phyloP scores from a whole-genome alignment of 2,329 filamentous ascomycete species.

The Anthostomella pinea region DNA sequence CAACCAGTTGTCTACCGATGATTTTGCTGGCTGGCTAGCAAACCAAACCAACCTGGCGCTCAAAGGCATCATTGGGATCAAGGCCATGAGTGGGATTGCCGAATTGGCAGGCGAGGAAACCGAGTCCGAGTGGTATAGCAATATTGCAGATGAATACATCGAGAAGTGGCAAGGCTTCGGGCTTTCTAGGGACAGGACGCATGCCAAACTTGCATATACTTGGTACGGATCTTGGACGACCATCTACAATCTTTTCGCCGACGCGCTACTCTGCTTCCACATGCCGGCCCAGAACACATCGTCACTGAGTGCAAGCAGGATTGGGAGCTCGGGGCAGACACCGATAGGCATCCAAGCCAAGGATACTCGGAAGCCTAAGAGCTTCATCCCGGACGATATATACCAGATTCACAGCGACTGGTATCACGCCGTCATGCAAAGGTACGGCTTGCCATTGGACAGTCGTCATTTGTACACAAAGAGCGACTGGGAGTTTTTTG shows the following conservation, averaged over 20 bases:
- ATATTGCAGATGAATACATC: slow-evolving; percentile 65
- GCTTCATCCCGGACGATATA: slow-evolving; percentile 70
- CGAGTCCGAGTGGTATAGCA: slow-evolving; percentile 60
- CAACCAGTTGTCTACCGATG: slow-evolving; percentile 73
- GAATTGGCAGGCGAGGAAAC: slow-evolving; percentile 53
- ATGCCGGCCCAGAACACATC: slow-evolving; percentile 30
- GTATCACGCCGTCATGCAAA: slow-evolving; percentile 76
- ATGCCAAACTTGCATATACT: slow-evolving; percentile 75
- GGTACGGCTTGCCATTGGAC: slow-evolving; percentile 80
- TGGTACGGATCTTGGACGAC: slow-evolving; percentile 84
- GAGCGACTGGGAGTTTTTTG: slow-evolving; percentile 89
- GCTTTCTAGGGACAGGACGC: slow-evolving; percentile 66
- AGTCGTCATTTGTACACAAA: slow-evolving; percentile 82
- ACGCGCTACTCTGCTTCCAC: slow-evolving; percentile 77
- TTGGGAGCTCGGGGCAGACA: slow-evolving; percentile 20
- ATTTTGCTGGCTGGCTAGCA: slow-evolving; percentile 73
- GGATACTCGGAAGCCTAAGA: slow-evolving; percentile 22
- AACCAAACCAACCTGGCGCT: slow-evolving; percentile 73
- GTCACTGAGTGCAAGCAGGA: slow-evolving; percentile 18
- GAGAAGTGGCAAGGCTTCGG: slow-evolving; percentile 69
- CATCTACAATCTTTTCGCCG: slow-evolving; percentile 75
- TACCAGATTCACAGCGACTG: slow-evolving; percentile 79
- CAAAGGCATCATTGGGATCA: slow-evolving; percentile 76
- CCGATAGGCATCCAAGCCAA: slow-evolving; percentile 11
- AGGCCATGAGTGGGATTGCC: slow-evolving; percentile 71